A percentile compares a stretch with the other conserved stretches of the same genome.
These are phyloP conservation scores for Phyllosticta ampelicida DNA, from an alignment of 2,329 filamentous ascomycete genomes.

Conservation along the genomic window DNA sequence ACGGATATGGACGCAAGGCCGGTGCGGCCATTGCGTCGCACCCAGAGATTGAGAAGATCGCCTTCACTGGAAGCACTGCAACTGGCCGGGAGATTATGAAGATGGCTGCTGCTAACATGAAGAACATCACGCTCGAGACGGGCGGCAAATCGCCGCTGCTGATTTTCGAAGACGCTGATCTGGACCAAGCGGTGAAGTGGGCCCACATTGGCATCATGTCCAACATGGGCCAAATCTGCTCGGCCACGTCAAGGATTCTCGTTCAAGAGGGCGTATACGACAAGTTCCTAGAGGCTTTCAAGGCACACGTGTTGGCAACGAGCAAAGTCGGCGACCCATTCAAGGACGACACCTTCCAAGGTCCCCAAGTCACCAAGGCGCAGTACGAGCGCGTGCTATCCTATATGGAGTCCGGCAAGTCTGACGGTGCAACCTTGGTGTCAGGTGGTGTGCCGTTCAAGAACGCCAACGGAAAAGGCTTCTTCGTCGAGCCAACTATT, in stretches of 20 bases:
- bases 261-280: constrained; percentile 52
- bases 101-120: constrained; percentile 44
- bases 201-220: constrained; percentile 36
- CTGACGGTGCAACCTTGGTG: constrained; percentile 43
- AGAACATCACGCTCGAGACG: constrained; percentile 49
- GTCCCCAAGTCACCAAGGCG: constrained; percentile 54
- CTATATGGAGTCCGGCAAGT: constrained; percentile 46
- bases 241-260: constrained; percentile 43
- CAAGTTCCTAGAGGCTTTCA: constrained; percentile 38
- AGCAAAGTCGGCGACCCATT: constrained; percentile 28
- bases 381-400: constrained; percentile 51
- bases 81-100: constrained; percentile 51
- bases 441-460: constrained; percentile 36
- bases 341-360: constrained; percentile 35
- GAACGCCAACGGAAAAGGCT: constrained; percentile 32
- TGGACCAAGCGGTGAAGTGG: constrained; percentile 30
- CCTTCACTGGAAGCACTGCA: constrained; percentile 50
- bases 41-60: constrained; percentile 49
- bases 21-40: constrained; percentile 50
- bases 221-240: constrained; percentile 44
- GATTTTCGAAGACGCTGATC: constrained; percentile 43
- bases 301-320: constrained; percentile 34
- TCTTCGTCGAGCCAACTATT: constrained; percentile 49
- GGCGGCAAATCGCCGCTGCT: constrained; percentile 54
- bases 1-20: constrained; percentile 45